phyloP scores from a whole-genome alignment of 805 yeast species.

The Nakazawaea holstii region DNA sequence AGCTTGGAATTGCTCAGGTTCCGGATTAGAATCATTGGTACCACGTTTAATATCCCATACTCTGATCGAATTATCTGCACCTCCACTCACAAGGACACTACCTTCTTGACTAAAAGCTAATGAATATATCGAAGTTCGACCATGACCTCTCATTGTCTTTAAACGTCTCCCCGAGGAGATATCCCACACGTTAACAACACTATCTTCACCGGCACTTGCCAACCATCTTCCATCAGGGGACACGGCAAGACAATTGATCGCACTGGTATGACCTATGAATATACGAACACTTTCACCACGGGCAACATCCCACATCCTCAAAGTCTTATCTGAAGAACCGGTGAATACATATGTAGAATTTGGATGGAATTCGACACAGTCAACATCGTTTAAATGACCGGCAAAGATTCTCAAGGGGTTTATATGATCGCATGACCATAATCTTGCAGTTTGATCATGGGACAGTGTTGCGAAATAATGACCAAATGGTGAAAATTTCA shows the following conservation, averaged over 20 bases:
- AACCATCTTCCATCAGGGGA: constrained; percentile 97
- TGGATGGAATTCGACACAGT: constrained; percentile 92
- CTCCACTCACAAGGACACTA: constrained; percentile 82
- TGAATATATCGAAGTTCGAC: constrained; percentile 79
- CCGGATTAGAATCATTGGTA: constrained; percentile 72
- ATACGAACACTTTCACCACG: constrained; percentile 87
- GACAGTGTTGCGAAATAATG: constrained; percentile 98
- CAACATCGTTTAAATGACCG: constrained; percentile 95
- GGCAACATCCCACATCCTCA: constrained; percentile 96
- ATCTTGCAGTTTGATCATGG: constrained; percentile 94
- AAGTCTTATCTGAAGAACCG: constrained; percentile 92
- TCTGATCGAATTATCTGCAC: constrained; percentile 87
- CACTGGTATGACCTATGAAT: constrained; percentile 89
- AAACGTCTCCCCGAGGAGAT: constrained; percentile 84
- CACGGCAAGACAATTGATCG: constrained; percentile 78
- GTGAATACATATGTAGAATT: constrained; percentile 92
- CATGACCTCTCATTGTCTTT: constrained; percentile 94
- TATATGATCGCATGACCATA: constrained; percentile 98
- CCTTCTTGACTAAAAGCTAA: constrained; percentile 85
- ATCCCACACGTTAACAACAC: constrained; percentile 88
- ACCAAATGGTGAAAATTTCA: constrained; percentile 88
- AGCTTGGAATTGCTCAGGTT: constrained; percentile 59
- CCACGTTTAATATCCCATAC: constrained; percentile 94
- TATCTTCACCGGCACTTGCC: constrained; percentile 93
- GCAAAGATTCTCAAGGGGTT: constrained; percentile 95